A percentile compares a stretch with the other conserved stretches of the same genome.
These are phyloP conservation scores for Macrotyloma uniflorum DNA, from an alignment of 306 rosid genomes.

Conservation along the genomic window DNA sequence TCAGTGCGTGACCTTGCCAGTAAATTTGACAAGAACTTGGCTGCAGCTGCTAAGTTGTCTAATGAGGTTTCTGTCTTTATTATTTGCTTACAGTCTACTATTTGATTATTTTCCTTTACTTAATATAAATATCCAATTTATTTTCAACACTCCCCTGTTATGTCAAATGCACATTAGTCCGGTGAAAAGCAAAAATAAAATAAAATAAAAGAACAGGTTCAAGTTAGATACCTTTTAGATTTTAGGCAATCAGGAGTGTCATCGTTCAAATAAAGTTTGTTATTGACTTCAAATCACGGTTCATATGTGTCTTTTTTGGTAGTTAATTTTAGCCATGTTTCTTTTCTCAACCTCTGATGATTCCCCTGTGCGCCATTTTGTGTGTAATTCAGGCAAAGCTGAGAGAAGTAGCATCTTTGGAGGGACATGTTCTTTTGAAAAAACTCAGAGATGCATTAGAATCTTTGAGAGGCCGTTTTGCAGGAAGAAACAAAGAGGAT, in stretches of 20 bases:
- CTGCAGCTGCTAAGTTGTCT: slow-evolving; percentile 91
- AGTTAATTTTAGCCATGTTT: slow-evolving; percentile 18
- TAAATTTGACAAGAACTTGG: slow-evolving; percentile 94
- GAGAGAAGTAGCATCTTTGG: slow-evolving; percentile 91
- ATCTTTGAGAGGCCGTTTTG: slow-evolving; percentile 70
- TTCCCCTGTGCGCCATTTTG: not conserved
- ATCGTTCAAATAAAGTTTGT: slow-evolving; percentile 5
- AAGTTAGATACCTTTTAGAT: not conserved
- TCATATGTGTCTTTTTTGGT: slow-evolving; percentile 1
- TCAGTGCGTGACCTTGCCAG: slow-evolving; percentile 97
- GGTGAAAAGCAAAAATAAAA: not conserved
- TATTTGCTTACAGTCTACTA: slow-evolving; percentile 23
- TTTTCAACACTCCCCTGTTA: not conserved
- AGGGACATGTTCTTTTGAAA: slow-evolving; percentile 96
- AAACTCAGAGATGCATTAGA: slow-evolving; percentile 96
- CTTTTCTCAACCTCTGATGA: slow-evolving; percentile 16
- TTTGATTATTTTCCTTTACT: slow-evolving; percentile 16
- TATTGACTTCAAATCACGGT: slow-evolving; percentile 12
- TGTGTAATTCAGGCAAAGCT: slow-evolving; percentile 74
- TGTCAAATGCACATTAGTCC: not conserved
- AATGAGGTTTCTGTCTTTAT: slow-evolving; percentile 67
- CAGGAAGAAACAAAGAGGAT: slow-evolving; percentile 87
- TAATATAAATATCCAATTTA: not conserved
- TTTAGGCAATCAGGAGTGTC: not conserved
- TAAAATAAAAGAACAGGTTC: not conserved